Evolutionary conservation across 2,329 filamentous ascomycete species (phyloP), one percentile per base, ranked within the genome.

Genomic region (Botrytis aclada): DNA sequence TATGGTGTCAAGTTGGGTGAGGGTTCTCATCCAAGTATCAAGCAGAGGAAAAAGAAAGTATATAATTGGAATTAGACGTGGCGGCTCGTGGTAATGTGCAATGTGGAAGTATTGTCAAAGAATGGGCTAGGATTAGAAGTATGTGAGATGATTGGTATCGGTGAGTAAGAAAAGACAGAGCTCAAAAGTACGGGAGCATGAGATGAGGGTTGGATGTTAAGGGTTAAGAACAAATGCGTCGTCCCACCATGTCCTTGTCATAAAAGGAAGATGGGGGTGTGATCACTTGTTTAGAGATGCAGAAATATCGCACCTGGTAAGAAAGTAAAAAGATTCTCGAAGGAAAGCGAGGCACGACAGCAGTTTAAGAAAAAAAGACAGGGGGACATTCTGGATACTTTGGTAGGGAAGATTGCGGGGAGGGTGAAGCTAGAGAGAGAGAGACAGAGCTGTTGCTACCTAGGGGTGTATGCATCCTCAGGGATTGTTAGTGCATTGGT

Each of bases 401-500:
- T 64, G 69, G 39, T 67, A 60, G 62, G 60, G 62, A 37, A 67
- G 39, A 72, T 67, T 72, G 70, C 70, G 70, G 70, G 70, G 70
- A 67, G 70, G 62, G n/a, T 34, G 39, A 64, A 64, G 58, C 69
- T 70, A 64, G 63, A 32, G 60, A n/a, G 43, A n/a, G 47, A 54
- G 16, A 43, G 25, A n/a, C 45, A 29, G 22, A 9, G 32, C 18
- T 62, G 29, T 37, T 29, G 29, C 34, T 58, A 25, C 8, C 37
- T 62, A 39, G 58, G 10, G 16, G 18, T 29, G n/a, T 18, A 63
- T 70, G 43, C 58, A 70, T n/a, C 37, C 32, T 25, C 62, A 71
- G 62, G 70, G 47, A 22, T 66, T 56, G 43, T 58, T 39, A 32
- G 25, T n/a, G 25, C 32, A 51, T 51, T 41, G 64, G 18, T 69